Conservation (phyloP, 129 eudicot species). For the Mikania micrantha region DNA sequence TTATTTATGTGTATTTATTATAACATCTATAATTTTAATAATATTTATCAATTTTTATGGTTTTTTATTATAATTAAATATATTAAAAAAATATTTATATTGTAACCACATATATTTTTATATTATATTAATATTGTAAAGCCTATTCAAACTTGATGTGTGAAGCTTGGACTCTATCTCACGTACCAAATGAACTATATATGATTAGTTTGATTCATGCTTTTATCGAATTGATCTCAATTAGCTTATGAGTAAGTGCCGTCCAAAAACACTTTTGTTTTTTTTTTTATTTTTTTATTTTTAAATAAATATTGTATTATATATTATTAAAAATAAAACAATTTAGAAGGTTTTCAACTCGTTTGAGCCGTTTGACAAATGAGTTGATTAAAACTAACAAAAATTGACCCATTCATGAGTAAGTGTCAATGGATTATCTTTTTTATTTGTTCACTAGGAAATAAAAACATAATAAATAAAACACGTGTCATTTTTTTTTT, state of each 20-base stretch:
- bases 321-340: neutral
- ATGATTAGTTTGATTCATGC: neutral
- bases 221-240: neutral
- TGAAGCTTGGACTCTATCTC: neutral
- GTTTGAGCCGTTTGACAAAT: neutral
- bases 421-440: neutral
- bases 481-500: neutral
- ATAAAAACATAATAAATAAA: neutral
- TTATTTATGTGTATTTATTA: neutral
- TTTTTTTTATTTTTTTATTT: neutral
- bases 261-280: neutral
- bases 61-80: neutral
- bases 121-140: neutral
- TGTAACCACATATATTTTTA: neutral
- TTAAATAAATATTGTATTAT: neutral
- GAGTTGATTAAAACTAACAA: neutral
- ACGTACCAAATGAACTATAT: neutral
- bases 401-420: neutral
- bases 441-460: neutral
- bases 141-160: neutral
- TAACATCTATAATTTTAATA: neutral
- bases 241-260: neutral
- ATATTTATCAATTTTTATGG: neutral
- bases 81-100: neutral
- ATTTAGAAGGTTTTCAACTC: neutral